These are phyloP conservation scores for Alternaria sp. DNA, from an alignment of 2,329 filamentous ascomycete genomes.

Conservation along the genomic window DNA sequence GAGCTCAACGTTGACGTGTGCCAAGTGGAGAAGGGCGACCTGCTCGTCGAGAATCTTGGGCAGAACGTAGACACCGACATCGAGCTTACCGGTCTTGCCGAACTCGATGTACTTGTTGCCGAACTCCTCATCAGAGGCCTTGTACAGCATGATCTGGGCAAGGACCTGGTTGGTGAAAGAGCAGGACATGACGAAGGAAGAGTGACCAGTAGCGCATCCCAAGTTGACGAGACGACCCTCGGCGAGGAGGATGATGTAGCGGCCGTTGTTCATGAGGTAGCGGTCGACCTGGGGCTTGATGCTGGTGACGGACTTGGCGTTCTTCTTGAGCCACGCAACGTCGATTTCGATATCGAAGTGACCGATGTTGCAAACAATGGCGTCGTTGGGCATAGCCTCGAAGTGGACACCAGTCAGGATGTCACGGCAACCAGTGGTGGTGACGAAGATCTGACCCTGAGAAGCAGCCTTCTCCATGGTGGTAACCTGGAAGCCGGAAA, in stretches of 20 bases:
- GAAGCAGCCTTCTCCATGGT: slow-evolving; percentile 97
- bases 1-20: slow-evolving; percentile 93
- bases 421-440: slow-evolving; percentile 98
- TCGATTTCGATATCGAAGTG: slow-evolving; percentile 99
- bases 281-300: slow-evolving; percentile 99
- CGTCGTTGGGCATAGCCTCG: slow-evolving; percentile 93
- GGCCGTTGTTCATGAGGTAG: slow-evolving; percentile 90
- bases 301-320: slow-evolving; percentile 90
- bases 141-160: slow-evolving; percentile 98
- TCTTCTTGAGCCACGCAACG: slow-evolving; percentile 99
- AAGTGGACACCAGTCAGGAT: slow-evolving; percentile 94
- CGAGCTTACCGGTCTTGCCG: slow-evolving; percentile 87
- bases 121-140: slow-evolving; percentile 86
- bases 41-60: slow-evolving; percentile 99
- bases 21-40: slow-evolving; percentile 91
- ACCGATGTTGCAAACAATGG: slow-evolving; percentile 99
- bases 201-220: slow-evolving; percentile 98
- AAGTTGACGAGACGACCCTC: slow-evolving; percentile 99
- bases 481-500: slow-evolving; percentile 94
- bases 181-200: slow-evolving; percentile 99
- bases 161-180: slow-evolving; percentile 99
- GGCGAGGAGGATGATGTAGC: slow-evolving; percentile 97
- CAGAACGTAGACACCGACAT: slow-evolving; percentile 91
- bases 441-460: slow-evolving; percentile 96
- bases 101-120: slow-evolving; percentile 96